Evolutionary conservation across 352 stramenopile genomes (phyloP).

Genomic region (Phytophthora citrophthora): DNA sequence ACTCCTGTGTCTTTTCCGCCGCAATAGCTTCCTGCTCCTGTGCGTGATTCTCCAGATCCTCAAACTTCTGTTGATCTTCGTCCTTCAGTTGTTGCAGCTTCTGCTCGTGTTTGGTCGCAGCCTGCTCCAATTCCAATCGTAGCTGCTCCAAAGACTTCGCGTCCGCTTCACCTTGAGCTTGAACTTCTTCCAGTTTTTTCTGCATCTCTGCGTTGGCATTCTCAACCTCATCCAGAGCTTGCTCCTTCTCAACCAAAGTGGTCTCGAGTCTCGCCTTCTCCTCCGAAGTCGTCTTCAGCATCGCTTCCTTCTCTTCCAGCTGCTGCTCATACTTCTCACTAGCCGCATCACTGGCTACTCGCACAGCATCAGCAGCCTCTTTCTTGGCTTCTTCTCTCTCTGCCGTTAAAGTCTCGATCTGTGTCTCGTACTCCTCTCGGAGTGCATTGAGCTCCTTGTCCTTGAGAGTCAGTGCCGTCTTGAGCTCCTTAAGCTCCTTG

Average conservation of each 20-base stretch:
- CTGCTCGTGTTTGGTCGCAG: constrained; percentile 24
- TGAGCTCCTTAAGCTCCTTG: constrained; percentile 46
- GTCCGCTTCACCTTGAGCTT: constrained; percentile 27
- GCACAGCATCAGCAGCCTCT: constrained; percentile 38
- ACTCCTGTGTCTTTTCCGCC: constrained; percentile 52
- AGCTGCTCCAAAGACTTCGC: constrained; percentile 23
- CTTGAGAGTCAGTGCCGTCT: constrained; percentile 42
- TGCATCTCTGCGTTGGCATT: constrained; percentile 15
- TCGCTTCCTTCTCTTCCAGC: constrained; percentile 44
- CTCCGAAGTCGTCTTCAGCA: constrained; percentile 18
- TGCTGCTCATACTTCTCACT: constrained; percentile 35
- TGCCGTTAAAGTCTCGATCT: constrained; percentile 42
- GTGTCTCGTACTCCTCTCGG: constrained; percentile 45
- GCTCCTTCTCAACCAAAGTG: constrained; percentile 41
- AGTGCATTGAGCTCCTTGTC: constrained; percentile 45
- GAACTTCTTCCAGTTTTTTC: constrained; percentile 34
- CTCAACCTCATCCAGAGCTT: constrained; percentile 32
- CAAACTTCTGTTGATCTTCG: constrained; percentile 23
- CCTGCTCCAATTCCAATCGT: constrained; percentile 24
- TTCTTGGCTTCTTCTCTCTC: constrained; percentile 46
- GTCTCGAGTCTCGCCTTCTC: constrained; percentile 33
- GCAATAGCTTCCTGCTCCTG: constrained; percentile 34
- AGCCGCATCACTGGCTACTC: constrained; percentile 36
- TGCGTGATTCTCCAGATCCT: constrained; percentile 26
- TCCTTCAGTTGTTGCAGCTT: constrained; percentile 25